Conservation (phyloP, 441 rosid genomes). For the Euphorbia schlechtendalii region DNA sequence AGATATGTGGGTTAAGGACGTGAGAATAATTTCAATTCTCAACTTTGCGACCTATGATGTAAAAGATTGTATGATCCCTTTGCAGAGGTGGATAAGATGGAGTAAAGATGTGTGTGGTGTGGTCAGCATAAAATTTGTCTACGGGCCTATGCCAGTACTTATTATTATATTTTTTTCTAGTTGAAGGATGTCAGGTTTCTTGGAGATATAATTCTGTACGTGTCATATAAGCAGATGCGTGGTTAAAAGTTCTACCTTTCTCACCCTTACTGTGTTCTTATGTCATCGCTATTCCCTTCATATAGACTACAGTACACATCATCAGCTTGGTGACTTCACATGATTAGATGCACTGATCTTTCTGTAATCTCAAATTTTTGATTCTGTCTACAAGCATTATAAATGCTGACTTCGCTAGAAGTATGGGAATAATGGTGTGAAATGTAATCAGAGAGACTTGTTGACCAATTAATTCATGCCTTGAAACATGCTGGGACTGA, state of each 20-base stretch:
- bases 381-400: constrained; percentile 15
- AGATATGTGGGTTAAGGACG: constrained; percentile 22
- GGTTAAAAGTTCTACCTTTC: constrained; percentile 15
- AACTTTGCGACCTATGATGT: constrained; percentile 2
- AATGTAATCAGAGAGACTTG: constrained; percentile 10
- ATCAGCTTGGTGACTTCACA: constrained; percentile 18
- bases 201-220: not conserved
- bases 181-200: constrained; percentile 7
- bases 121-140: constrained; percentile 16
- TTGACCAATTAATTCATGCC: constrained; percentile 9
- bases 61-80: not conserved
- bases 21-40: constrained; percentile 22
- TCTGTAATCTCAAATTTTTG: not conserved
- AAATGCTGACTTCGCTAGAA: not conserved
- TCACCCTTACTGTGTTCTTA: constrained; percentile 5
- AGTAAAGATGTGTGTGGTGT: not conserved
- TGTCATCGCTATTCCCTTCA: constrained; percentile 10
- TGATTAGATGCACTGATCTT: constrained; percentile 15
- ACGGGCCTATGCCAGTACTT: constrained; percentile 4
- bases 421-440: constrained; percentile 11
- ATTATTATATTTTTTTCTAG: not conserved
- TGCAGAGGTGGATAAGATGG: constrained; percentile 3
- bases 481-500: constrained; percentile 4
- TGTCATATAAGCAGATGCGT: not conserved
- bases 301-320: constrained; percentile 8